Evolutionary conservation across 345 rosid genomes (phyloP), one percentile per base, ranked within the genome.

Genomic region (Populus deltoides): DNA sequence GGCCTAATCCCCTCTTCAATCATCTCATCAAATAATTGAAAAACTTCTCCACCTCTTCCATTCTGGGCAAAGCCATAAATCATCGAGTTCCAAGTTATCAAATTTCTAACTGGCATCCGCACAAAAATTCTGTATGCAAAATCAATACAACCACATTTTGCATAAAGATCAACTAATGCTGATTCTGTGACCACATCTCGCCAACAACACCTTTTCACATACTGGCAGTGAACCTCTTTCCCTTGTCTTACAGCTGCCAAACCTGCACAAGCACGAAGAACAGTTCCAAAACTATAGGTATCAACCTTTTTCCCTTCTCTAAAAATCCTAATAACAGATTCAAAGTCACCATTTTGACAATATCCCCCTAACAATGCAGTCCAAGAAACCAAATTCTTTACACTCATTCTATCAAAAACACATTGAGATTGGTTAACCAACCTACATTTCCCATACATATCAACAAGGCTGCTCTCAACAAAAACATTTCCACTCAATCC

Each of bases 361-460:
- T 91, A 95, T 22, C 85, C 97, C 13, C 90, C 94, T 13, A 92
- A 91, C 88, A 95, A 81, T 6, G 98, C 99, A 68, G 90, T 86
- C 93, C 92, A 86, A n/a, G 98, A 95, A 80, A 95, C 86, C 0
- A 86, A 79, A 83, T 93, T 95, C 84, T 86, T 93, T 55, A 67
- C 72, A 41, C 77, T 71, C 94, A 95, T 95, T 69, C 90, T 84
- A 83, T 89, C 89, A 66, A 95, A 92, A 81, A 89, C 90, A 63
- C 78, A 72, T 70, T 81, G 91, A 79, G 98, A 89, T 73, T 86
- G 87, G 31, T 80, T 49, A 13, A 88, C 82, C 35, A 83, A 79
- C 71, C 97, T 82, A 1, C 96, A 93, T 90, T 95, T 95, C 62
- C 94, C 99, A 77, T 93, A 95, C 98, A 95, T 93, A 88, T 93